These are phyloP conservation scores for Pseudomonodictys pantanalensis DNA, from an alignment of 495 filamentous ascomycete genomes.

Conservation along the genomic window DNA sequence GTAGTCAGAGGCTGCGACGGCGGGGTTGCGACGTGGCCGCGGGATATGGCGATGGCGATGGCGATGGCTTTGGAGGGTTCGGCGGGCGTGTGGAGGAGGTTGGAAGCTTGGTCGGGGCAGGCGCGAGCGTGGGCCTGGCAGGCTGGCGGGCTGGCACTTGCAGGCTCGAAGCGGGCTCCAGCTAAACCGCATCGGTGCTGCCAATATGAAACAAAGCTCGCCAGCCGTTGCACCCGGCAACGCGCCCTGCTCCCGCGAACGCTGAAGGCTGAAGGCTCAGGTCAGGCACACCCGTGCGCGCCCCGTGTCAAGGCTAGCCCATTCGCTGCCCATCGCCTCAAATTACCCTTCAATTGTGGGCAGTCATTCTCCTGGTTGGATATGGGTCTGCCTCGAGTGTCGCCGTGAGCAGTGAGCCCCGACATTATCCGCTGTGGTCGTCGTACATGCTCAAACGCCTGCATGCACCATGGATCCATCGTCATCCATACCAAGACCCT, in stretches of 20 bases:
- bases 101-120: not conserved
- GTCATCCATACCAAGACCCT: slow-evolving; percentile 27
- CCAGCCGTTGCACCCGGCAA: slow-evolving; percentile 13
- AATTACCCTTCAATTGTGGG: not conserved
- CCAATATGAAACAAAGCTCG: not conserved
- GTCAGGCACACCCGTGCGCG: no score
- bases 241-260: no score
- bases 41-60: not conserved
- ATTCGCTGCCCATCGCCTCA: not conserved
- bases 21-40: slow-evolving; percentile 17
- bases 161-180: no score
- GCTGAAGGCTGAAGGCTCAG: no score
- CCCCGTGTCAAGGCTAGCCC: not conserved
- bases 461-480: slow-evolving; percentile 33
- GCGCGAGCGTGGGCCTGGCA: not conserved
- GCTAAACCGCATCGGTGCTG: not conserved
- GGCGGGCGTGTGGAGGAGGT: not conserved
- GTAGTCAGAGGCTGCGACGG: not conserved
- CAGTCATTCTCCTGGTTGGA: slow-evolving; percentile 7
- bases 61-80: not conserved
- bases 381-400: not conserved
- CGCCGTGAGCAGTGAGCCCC: not conserved
- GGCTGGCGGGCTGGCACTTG: no score
- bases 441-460: not conserved
- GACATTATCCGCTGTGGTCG: not conserved